Base-by-base conservation (phyloP, 352 stramenopile genomes). In the Plasmopara viticola region DNA sequence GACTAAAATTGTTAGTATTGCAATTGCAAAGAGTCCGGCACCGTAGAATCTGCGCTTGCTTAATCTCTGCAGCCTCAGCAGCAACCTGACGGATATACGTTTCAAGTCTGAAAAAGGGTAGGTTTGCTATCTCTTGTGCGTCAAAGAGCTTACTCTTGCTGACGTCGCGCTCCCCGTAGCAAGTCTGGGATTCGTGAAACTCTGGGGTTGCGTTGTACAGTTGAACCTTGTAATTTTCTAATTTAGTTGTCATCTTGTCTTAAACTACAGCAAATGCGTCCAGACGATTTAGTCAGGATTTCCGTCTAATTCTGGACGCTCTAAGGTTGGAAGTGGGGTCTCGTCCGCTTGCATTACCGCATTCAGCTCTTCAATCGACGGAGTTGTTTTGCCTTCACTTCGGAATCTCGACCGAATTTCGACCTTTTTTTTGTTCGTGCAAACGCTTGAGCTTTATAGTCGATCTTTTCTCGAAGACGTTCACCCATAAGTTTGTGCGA, bases 191-290 rank as follows among this genome's bases (percentile, higher is more conserved):
- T n/a, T 70, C 57, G 6, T 70, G 68, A 40, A 84, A 78, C 15
- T 64, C 52, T 2, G 61, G 51, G n/a, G 56, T 56, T 38, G 59
- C 72, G 8, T 75, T 66, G 53, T 70, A 87, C 44, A 75, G 79
- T 48, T 84, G 58, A 10, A 87, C 58, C 43, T 62, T 63, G 61
- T 84, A 87, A 56, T 83, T 45, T 13, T 48, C 52, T n/a, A 57
- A 57, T 8, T 53, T 64, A 0, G 56, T 67, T 7, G 55, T 60
- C 8, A 60, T 68, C 49, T n/a, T n/a, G n/a, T n/a, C n/a, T 77
- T 78, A 56, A 88, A 82, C 44, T 71, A 69, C 57, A 81, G 50
- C 57, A 91, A 47, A 48, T 90, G 76, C n/a, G 81, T 88, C 70
- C 80, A 86, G 34, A 89, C 70, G 9, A 60, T 45, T 6, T 72